Percentiles rank a stretch among this genome's conserved stretches.
Evolutionary conservation across 176 grass and related monocot species (phyloP).

Genomic region (Bromus sterilis): DNA sequence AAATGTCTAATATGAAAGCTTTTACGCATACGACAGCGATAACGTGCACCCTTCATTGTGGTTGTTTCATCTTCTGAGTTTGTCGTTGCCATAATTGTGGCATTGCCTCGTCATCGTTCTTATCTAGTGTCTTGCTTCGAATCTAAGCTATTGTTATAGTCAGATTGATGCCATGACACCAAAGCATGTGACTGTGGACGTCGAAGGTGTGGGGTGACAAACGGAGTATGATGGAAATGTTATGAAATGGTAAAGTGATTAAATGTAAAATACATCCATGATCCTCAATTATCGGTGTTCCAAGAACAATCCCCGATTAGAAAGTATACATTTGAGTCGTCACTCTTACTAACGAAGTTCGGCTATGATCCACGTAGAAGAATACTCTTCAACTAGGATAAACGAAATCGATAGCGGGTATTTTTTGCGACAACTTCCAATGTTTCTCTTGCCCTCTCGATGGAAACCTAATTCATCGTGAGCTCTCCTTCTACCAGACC

Average conservation of each 20-base stretch:
- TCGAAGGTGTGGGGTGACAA: neutral
- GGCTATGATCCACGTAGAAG: too few relatives aligned
- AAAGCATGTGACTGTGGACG: neutral
- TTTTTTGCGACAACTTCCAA: too few relatives aligned
- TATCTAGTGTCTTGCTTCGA: neutral
- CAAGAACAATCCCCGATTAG: neutral
- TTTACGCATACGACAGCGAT: neutral
- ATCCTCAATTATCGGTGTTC: neutral
- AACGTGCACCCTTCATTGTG: neutral
- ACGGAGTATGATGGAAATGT: neutral
- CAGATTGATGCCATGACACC: neutral
- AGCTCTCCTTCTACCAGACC: too few relatives aligned
- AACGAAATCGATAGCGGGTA: too few relatives aligned
- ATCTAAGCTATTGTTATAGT: neutral
- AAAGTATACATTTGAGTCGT: neutral
- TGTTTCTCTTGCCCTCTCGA: too few relatives aligned
- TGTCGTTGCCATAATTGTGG: neutral
- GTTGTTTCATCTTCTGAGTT: neutral
- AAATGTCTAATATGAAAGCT: neutral
- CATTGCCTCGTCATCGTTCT: neutral
- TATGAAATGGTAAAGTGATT: neutral
- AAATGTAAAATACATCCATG: neutral
- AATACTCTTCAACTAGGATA: too few relatives aligned
- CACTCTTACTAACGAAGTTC: neutral
- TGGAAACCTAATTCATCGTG: too few relatives aligned